These are phyloP conservation scores for Polychytrium aggregatum DNA, from an alignment of 192 early-diverging fungal genomes.

Conservation along the genomic window DNA sequence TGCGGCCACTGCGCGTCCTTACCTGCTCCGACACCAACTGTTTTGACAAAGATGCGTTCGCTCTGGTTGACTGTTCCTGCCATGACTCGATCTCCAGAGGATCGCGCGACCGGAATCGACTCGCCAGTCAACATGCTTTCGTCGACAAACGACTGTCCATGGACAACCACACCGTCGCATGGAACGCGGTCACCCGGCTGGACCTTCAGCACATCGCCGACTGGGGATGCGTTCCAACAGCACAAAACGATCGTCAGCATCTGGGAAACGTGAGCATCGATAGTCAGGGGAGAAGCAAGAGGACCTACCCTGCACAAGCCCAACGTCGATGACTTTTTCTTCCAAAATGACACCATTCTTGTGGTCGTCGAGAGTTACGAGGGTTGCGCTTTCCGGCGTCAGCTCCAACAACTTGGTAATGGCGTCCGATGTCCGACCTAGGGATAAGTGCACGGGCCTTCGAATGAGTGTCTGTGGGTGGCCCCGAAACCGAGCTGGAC, in stretches of 20 bases:
- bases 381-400: constrained; percentile 55
- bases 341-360: constrained; percentile 4
- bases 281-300: constrained; percentile 5
- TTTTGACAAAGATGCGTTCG: no score
- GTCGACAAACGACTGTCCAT: constrained; percentile 53
- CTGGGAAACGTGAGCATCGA: constrained; percentile 5
- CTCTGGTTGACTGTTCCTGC: constrained; percentile 68
- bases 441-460: background rate
- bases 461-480: background rate
- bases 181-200: constrained; percentile 56
- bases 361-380: constrained; percentile 32
- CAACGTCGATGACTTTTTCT: constrained; percentile 35
- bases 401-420: constrained; percentile 65
- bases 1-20: constrained; percentile 16
- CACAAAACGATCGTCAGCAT: background rate
- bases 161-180: constrained; percentile 52
- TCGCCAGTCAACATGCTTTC: constrained; percentile 80
- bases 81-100: constrained; percentile 24
- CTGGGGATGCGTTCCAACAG: no score
- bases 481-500: no score
- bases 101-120: constrained; percentile 53
- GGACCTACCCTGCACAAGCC: constrained; percentile 43
- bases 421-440: constrained; percentile 53
- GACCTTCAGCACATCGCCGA: constrained; percentile 67
- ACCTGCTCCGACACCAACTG: constrained; percentile 38